Evolutionary conservation across 73 alveolate species (phyloP), one percentile per base, ranked within the genome.

Genomic region (Loxodes magnus): DNA sequence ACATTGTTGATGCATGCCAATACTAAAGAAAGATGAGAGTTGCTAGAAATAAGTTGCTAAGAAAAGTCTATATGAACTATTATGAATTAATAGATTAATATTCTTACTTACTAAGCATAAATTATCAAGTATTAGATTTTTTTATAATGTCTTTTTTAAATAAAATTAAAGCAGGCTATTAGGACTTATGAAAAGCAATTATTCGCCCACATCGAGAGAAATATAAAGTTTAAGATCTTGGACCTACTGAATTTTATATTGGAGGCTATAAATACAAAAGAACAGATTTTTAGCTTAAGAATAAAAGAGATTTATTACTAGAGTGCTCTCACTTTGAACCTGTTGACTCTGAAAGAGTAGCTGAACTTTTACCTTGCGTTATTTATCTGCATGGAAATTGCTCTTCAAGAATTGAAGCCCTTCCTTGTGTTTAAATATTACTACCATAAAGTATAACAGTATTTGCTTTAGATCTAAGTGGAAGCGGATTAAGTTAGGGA

Each of bases 371-470:
- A 23, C 98, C 98, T 14, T 82, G 91, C 46, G 95, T 89, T 16
- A 71, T 89, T 35, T 89, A 86, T 70, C 67, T 86, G 19, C 98
- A 89, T 64, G 98, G 98, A 0, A 89, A 89, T 64, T 80, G 95
- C 49, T 72, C 93, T 46, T 74, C 92, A 7, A 41, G 98, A 20
- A 17, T 75, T 35, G 98, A 88, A 31, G 89, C 94, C 4, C 39
- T 89, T 23, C 64, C 78, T 19, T 69, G 71, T 51, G 41, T 71
- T 39, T 77, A 77, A 22, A 63, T 58, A 9, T 77, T 89, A 24
- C 71, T 89, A 20, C 87, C 89, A n/a, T 38, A 14, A 10, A 65
- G 64, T 46, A 81, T 89, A 6, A 67, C 62, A 57, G 74, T 89
- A 43, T 89, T 89, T 35, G 70, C 80, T 10, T 82, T 89, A 42